These are phyloP conservation scores for Neovahlkampfia damariscottae DNA, from an alignment of 78 protist species.

Conservation along the genomic window DNA sequence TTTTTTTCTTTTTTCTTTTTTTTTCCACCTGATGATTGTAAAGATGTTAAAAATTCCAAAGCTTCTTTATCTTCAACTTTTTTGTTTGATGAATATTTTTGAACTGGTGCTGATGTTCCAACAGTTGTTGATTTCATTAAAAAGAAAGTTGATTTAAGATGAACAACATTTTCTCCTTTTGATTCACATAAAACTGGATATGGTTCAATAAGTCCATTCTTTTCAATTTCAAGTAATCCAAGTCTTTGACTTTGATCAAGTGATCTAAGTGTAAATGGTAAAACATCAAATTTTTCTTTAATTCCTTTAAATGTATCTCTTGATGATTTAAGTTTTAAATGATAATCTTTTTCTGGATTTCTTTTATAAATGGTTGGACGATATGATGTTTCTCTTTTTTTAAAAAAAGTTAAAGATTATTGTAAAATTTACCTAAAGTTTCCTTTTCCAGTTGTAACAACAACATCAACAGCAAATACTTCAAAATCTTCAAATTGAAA, in stretches of 20 bases:
- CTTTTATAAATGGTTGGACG: constrained; percentile 79
- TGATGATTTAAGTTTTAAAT: constrained; percentile 72
- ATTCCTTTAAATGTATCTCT: constrained; percentile 56
- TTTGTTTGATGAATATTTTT: neutral
- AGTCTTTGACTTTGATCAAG: constrained; percentile 57
- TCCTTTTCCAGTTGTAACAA: constrained; percentile 71
- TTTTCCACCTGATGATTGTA: neutral
- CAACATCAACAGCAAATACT: constrained; percentile 30
- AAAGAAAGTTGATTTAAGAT: constrained; percentile 74
- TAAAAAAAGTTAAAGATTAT: constrained; percentile 57
- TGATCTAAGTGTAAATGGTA: constrained; percentile 37
- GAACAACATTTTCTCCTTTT: constrained; percentile 59
- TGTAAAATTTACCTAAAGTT: constrained; percentile 31
- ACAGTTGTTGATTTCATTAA: constrained; percentile 11
- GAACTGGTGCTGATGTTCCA: neutral
- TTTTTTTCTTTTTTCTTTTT: neutral
- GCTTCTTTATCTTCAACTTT: neutral
- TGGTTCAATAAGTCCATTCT: constrained; percentile 63
- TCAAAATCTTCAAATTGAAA: constrained; percentile 54
- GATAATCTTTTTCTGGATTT: constrained; percentile 52
- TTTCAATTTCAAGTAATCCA: constrained; percentile 74
- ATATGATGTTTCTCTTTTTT: constrained; percentile 58
- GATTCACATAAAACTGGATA: constrained; percentile 82
- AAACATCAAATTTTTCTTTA: constrained; percentile 12
- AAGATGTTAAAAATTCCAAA: neutral